These are phyloP conservation scores for Ascosphaera apis DNA, from an alignment of 2,329 filamentous ascomycete species.

Conservation along the genomic window DNA sequence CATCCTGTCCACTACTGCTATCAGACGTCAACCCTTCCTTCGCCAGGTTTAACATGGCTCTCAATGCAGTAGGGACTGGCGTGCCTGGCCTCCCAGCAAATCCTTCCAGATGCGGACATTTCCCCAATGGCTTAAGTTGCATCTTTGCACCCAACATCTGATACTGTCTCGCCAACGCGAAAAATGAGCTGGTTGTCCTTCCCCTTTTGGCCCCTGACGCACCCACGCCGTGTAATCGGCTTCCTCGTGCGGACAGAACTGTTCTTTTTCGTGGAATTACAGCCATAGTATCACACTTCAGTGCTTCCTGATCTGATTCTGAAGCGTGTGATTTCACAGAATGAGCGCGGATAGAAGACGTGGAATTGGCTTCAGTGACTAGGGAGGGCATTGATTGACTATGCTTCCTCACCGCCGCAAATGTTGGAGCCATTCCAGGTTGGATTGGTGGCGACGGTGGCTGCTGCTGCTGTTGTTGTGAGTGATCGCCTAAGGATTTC, in stretches of 20 bases:
- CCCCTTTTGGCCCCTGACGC: background rate
- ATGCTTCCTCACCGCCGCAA: background rate
- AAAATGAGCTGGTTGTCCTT: background rate
- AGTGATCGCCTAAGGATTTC: background rate
- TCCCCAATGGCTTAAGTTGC: conserved; percentile 11
- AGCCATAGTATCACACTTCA: background rate
- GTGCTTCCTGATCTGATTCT: background rate
- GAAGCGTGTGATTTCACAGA: background rate
- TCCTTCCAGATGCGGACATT: conserved; percentile 5
- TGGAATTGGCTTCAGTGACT: background rate
- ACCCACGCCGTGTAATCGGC: too few relatives aligned
- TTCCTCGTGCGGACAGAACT: background rate
- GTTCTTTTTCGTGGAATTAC: background rate
- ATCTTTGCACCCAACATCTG: conserved; percentile 17
- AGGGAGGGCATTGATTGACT: background rate
- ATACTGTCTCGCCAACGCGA: conserved; percentile 6
- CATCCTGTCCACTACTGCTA: background rate
- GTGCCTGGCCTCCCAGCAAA: conserved; percentile 16
- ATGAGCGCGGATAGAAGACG: background rate
- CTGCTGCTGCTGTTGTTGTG: background rate
- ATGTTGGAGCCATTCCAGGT: too few relatives aligned
- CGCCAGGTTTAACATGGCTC: conserved; percentile 4
- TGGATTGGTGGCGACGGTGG: too few relatives aligned
- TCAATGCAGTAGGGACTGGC: conserved; percentile 11
- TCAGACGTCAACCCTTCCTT: background rate